Evolutionary conservation across 805 yeast genomes (phyloP), one percentile per base, ranked within the genome.

Genomic region (Danielia oregonensis): DNA sequence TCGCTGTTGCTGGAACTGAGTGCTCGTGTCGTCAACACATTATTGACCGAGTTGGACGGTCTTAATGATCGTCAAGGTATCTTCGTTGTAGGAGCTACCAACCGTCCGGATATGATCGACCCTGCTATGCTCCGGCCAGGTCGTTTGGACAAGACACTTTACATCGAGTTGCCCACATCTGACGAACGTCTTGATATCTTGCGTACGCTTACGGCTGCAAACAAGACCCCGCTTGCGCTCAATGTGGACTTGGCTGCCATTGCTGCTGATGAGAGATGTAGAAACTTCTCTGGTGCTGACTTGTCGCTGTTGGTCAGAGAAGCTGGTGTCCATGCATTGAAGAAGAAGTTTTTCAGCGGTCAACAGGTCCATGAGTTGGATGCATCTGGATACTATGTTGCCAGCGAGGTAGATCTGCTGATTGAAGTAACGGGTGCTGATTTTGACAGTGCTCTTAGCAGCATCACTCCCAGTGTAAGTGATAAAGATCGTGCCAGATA

Each of bases 111-210:
- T 57, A 91, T 91, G 86, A 93, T 91, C 45, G 98, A 91, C 60
- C 88, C 96, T 3, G 98, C 98, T 0, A 93, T 91, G 97, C 64
- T 93, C 29, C 76, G 98, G 55, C 97, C 97, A 0, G 98, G 97
- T 5, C 77, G 98, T 59, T 70, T 91, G 50, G 97, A 93, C 55
- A 93, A 91, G 61, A 86, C 96, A 2, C 65, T 91, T 29, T 91
- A 82, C 59, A 91, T 91, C 17, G 97, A 91, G 55, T 70, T 91
- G 33, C 98, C 98, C 3, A 75, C 77, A 5, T 75, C 78, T 1
- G 70, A 65, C 3, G 98, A 93, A 57, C 72, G 96, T 43, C 62
- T 72, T 3, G 97, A 89, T 44, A 93, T 91, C 39, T 68, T 91
- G 54, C 73, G 71, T 41, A 88, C 97, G 0, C 75, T 88, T 19